Evolutionary conservation across 768 basidiomycete species (phyloP), one percentile per base, ranked within the genome.

Genomic region (Udeniomyces megalosporus): DNA sequence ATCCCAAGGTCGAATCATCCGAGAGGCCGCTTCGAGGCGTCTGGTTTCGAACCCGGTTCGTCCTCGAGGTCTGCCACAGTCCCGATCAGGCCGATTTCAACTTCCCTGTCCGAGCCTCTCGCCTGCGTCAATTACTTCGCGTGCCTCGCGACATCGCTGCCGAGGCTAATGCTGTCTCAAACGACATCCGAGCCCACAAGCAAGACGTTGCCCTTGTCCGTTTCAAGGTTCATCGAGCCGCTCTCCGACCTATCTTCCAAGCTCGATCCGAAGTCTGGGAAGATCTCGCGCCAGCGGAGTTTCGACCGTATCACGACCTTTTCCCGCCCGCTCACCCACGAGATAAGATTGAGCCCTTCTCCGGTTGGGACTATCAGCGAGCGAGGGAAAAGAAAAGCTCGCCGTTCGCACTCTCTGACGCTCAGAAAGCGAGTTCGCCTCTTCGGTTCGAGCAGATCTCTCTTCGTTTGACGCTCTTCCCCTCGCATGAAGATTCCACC

Each of bases 1-100:
- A 93, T 70, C 78, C 90, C 58, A 88, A 88, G 65, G 86, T 86
- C 0, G 73, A 77, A 0, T 84, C 84, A 58, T 78, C 79, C 44
- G 72, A 80, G 59, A 81, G 81, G 49, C 75, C 86, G 14, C 83
- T 81, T 3, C 80, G 87, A 31, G 88, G 88, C 3, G 71, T 86
- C 60, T 81, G 82, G 2, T 68, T 82, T 31, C 79, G 74, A 26
- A 81, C 79, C 0, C 76, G 80, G 2, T 47, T 82, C 6, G 78
- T 80, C 2, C 50, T 81, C 8, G 77, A 81, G 60, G 83, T 83
- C 68, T 80, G 80, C 67, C 79, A 78, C 32, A 67, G 84, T 42
- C 76, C 73, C 45, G 50, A 64, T 17, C 60, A 60, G 10, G 62
- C 65, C 48, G 68, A 64, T 28, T 64, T 64, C 3, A 55, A 47